These are phyloP conservation scores for Sinapis alba DNA, from an alignment of 441 rosid genomes.

Conservation along the genomic window DNA sequence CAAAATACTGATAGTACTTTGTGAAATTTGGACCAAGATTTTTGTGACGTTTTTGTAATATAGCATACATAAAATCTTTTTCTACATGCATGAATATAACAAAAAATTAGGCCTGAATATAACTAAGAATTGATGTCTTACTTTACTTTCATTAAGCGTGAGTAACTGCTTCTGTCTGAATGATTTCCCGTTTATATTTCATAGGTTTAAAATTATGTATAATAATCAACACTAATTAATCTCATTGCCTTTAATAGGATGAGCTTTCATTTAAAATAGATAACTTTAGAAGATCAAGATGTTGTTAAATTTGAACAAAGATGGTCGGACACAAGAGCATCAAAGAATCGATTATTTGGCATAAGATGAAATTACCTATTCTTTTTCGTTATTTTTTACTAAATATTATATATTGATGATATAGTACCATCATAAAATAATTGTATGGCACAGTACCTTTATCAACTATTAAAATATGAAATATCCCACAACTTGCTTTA, in stretches of 20 bases:
- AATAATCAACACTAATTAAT: background rate
- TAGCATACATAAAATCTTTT: background rate
- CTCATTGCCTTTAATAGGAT: background rate
- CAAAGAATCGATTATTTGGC: conserved; percentile 33
- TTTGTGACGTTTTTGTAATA: background rate
- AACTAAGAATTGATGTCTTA: background rate
- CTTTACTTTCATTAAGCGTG: background rate
- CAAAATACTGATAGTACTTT: background rate
- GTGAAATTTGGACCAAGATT: background rate
- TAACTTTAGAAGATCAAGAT: conserved; percentile 20
- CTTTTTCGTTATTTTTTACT: background rate
- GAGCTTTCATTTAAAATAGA: conserved; percentile 1
- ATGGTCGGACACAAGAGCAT: conserved; percentile 23
- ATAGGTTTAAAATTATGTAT: background rate
- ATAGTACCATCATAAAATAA: background rate
- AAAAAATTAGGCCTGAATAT: background rate
- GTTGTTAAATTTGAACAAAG: background rate
- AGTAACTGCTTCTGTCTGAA: background rate
- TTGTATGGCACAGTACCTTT: background rate
- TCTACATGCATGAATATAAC: background rate
- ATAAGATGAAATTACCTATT: background rate
- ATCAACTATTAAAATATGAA: conserved; percentile 1
- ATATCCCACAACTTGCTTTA: conserved; percentile 30
- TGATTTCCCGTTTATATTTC: background rate
- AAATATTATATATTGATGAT: background rate